Evolutionary conservation across 1,284 basidiomycete genomes (phyloP), one percentile per base, ranked within the genome.

Genomic region (Ceratobasidium sp.): DNA sequence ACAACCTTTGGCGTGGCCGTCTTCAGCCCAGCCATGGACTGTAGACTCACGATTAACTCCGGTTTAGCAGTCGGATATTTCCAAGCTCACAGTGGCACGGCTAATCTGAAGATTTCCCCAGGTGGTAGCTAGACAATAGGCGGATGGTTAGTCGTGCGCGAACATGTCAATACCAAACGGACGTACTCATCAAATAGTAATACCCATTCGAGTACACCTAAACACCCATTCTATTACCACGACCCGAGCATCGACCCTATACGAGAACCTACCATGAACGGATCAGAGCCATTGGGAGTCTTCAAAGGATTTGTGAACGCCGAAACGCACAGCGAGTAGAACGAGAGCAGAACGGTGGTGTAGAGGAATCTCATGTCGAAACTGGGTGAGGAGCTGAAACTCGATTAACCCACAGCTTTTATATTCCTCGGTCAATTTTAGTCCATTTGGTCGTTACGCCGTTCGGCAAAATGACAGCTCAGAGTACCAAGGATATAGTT

Each of bases 71-170:
- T 12, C 34, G 10, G 23, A n/a, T 5, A 14, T 14, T 36, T 18
- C 8, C 9, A 21, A 52, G 10, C 39, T 43, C 18, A 45, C 55
- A 21, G 41, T 80, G 8, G 80, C 81, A 12, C 81, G 78, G n/a
- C 80, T 79, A 32, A 82, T 80, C 71, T 82, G 80, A 50, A 83
- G 79, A 59, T 83, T 81, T 8, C 75, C 77, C 82, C 82, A 83
- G 2, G 82, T 82, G 1, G 82, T 82, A 0, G 81, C 77, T 16
- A 79, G 80, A 23, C 18, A 28, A 34, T 26, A 79, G 80, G 16
- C 18, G 23, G 30, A 21, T 21, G 28, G 4, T 39, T 18, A 18
- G 6, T 28, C 2, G 52, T 30, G 36, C n/a, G 21, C 30, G 46
- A 3, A 9, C 12, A 41, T 3, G 18, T 14, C 23, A 21, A 34